phyloP scores from a whole-genome alignment of 768 basidiomycete species.

The Ramaria sp. region DNA sequence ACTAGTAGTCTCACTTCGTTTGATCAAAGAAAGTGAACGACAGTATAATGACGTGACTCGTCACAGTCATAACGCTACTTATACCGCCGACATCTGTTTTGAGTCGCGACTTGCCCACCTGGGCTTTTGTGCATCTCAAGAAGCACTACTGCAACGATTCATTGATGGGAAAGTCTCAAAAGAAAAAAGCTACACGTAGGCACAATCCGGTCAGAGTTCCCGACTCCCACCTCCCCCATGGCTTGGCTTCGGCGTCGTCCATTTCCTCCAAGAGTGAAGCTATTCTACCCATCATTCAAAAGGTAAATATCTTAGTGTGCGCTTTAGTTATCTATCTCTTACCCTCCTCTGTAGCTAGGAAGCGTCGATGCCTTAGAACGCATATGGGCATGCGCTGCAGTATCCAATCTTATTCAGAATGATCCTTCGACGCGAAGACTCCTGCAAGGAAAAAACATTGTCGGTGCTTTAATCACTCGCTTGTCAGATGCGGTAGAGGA shows the following conservation, averaged over 20 bases:
- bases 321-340: conserved; percentile 7
- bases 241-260: conserved; percentile 62
- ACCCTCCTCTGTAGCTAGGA: conserved; percentile 43
- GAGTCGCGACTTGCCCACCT: neutral
- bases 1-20: too few species aligned
- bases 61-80: too few species aligned
- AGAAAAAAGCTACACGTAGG: conserved; percentile 71
- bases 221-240: conserved; percentile 80
- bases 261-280: conserved; percentile 67
- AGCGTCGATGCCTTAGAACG: conserved; percentile 69
- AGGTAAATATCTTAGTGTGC: conserved; percentile 36
- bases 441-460: conserved; percentile 84
- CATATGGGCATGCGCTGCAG: conserved; percentile 93
- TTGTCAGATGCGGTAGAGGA: conserved; percentile 85
- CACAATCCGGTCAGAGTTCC: conserved; percentile 94
- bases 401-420: conserved; percentile 92
- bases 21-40: too few species aligned
- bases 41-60: too few species aligned
- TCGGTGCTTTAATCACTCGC: conserved; percentile 77
- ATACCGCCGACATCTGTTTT: too few species aligned
- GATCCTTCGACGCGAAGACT: conserved; percentile 86
- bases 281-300: conserved; percentile 82
- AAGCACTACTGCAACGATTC: neutral
- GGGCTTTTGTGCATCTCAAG: neutral
- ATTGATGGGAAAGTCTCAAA: conserved; percentile 87